Evolutionary conservation across 306 rosid genomes (phyloP).

Genomic region (Cucurbita moschata): DNA sequence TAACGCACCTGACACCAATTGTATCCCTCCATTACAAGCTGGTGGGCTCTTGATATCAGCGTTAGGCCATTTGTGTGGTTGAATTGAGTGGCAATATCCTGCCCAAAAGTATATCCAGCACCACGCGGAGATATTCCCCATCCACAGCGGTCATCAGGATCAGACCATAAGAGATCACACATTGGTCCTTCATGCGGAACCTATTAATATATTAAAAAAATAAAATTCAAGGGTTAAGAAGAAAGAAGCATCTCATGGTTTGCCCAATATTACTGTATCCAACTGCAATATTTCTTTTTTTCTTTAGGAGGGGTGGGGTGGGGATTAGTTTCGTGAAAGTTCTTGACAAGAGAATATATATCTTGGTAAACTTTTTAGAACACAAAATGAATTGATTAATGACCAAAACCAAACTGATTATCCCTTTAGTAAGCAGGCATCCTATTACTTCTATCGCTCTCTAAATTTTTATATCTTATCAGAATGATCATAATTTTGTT

Average conservation of each 20-base stretch:
- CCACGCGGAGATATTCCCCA: slow-evolving; percentile 51
- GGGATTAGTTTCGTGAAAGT: neutral
- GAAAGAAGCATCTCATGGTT: neutral
- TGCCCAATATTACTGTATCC: neutral
- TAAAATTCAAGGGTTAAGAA: neutral
- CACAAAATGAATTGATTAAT: neutral
- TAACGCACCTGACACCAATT: slow-evolving; percentile 44
- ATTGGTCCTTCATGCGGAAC: slow-evolving; percentile 51
- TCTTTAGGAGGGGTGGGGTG: neutral
- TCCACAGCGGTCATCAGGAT: slow-evolving; percentile 38
- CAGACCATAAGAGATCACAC: slow-evolving; percentile 47
- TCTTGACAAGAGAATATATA: neutral
- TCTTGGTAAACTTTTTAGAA: neutral
- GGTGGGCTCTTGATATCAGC: slow-evolving; percentile 48
- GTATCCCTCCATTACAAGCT: slow-evolving; percentile 51
- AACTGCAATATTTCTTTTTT: neutral
- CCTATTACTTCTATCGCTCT: neutral
- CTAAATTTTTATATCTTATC: neutral
- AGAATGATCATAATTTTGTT: neutral
- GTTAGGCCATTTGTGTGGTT: slow-evolving; percentile 40
- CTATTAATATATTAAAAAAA: slow-evolving; percentile 2
- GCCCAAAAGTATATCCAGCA: slow-evolving; percentile 43
- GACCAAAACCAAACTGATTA: neutral
- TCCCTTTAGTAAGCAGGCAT: neutral
- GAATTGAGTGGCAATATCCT: slow-evolving; percentile 36